Percentiles rank a stretch among this genome's conserved stretches.
phyloP scores from a whole-genome alignment of 441 rosid genomes.

The Pelargonium myrrhifolium region DNA sequence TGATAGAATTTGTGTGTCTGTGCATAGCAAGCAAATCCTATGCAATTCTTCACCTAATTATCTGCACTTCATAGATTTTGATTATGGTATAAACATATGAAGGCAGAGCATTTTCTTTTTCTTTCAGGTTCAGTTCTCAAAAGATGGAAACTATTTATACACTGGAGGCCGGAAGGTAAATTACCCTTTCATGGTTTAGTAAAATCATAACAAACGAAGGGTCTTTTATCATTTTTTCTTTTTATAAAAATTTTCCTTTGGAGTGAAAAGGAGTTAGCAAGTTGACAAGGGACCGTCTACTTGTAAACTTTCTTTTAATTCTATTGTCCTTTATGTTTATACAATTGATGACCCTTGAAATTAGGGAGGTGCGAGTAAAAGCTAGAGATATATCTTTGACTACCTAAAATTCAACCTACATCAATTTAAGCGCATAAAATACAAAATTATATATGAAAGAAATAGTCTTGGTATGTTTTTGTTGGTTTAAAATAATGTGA shows the following conservation, averaged over 20 bases:
- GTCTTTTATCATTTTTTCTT: not conserved
- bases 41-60: too few species aligned
- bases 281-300: not conserved
- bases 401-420: not conserved
- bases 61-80: constrained; percentile 2
- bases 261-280: not conserved
- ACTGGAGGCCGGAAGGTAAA: constrained; percentile 89
- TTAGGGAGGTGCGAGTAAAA: not conserved
- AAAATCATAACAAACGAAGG: not conserved
- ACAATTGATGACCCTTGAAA: not conserved
- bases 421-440: not conserved
- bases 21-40: too few species aligned
- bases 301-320: not conserved
- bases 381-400: not conserved
- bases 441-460: not conserved
- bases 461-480: not conserved
- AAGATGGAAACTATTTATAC: constrained; percentile 85
- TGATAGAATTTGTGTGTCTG: too few species aligned
- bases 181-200: not conserved
- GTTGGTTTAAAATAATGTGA: too few species aligned
- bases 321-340: not conserved
- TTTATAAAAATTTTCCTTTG: not conserved
- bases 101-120: constrained; percentile 9
- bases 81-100: constrained; percentile 16
- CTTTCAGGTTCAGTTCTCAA: constrained; percentile 81